Percentiles rank a stretch among this genome's conserved stretches.
phyloP scores from a whole-genome alignment of 768 basidiomycete species.

The Lyophyllum atratum region DNA sequence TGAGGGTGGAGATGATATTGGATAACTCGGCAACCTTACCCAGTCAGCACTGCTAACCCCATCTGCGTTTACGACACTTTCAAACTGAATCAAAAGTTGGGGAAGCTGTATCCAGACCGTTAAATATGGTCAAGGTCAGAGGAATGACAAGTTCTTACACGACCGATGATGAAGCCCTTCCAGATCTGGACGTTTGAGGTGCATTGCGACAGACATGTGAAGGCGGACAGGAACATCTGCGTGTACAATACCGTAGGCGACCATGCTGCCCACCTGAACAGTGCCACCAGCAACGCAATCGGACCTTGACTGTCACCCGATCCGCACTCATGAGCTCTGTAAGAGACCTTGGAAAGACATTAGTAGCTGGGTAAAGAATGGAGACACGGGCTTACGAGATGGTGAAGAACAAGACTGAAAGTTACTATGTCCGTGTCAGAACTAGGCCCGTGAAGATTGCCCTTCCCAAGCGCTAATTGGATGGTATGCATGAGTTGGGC shows the following conservation, averaged over 20 bases:
- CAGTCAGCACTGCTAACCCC: slow-evolving; percentile 55
- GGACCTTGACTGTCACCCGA: slow-evolving; percentile 57
- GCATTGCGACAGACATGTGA: slow-evolving; percentile 62
- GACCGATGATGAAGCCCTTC: slow-evolving; percentile 71
- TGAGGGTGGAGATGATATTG: neutral
- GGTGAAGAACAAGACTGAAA: slow-evolving; percentile 60
- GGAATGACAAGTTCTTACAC: slow-evolving; percentile 46
- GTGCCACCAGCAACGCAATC: slow-evolving; percentile 54
- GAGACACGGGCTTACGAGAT: slow-evolving; percentile 47
- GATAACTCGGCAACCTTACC: slow-evolving; percentile 35
- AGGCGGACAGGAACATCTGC: slow-evolving; percentile 64
- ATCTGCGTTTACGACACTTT: slow-evolving; percentile 54
- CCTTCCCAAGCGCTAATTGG: slow-evolving; percentile 59
- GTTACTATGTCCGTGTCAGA: slow-evolving; percentile 69
- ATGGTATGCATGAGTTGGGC: slow-evolving; percentile 70
- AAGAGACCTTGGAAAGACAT: slow-evolving; percentile 45
- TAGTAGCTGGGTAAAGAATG: slow-evolving; percentile 6
- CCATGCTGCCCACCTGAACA: slow-evolving; percentile 66
- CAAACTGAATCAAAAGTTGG: slow-evolving; percentile 54
- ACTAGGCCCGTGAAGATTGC: slow-evolving; percentile 54
- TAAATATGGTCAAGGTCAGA: neutral
- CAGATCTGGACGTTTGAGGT: slow-evolving; percentile 45
- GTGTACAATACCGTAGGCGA: slow-evolving; percentile 65
- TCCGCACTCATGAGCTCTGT: slow-evolving; percentile 62
- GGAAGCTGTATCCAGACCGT: slow-evolving; percentile 53